Conservation (phyloP, 75 land plant species). For the Cunninghamia lanceolata region DNA sequence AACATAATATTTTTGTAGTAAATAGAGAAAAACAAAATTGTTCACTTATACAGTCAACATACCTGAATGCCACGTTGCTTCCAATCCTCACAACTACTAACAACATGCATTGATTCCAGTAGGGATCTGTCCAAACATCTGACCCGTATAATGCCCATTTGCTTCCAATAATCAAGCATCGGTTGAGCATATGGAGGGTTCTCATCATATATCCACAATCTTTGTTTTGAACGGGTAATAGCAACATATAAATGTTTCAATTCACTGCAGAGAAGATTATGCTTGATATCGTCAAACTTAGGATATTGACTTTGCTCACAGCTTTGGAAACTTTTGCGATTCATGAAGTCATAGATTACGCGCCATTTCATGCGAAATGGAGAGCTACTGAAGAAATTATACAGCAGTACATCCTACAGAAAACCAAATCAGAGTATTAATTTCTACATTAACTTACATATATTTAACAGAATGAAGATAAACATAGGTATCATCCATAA, state of each 20-base stretch:
- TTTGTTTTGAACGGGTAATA: conserved; percentile 61
- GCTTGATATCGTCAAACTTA: conserved; percentile 35
- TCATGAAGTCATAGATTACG: conserved; percentile 48
- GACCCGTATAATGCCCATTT: conserved; percentile 34
- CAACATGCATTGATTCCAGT: conserved; percentile 41
- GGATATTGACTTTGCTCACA: conserved; percentile 20
- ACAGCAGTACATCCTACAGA: conserved; percentile 68
- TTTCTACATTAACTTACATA: not conserved
- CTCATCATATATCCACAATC: conserved; percentile 71
- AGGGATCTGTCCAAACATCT: conserved; percentile 42
- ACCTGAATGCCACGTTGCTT: conserved; percentile 55
- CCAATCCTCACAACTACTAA: conserved; percentile 66
- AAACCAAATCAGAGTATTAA: not conserved
- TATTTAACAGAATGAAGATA: not conserved
- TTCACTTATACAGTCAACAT: not conserved
- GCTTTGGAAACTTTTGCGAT: conserved; percentile 25
- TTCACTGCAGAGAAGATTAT: conserved; percentile 60
- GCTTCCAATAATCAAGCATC: conserved; percentile 72
- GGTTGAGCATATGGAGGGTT: conserved; percentile 37
- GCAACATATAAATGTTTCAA: conserved; percentile 75
- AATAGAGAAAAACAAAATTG: not conserved
- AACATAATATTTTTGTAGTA: not conserved
- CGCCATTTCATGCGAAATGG: conserved; percentile 56
- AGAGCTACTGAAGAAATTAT: conserved; percentile 60
- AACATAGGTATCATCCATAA: not conserved